These are phyloP conservation scores for Capsicum chinense DNA, from an alignment of 257 asterid genomes.

Conservation along the genomic window DNA sequence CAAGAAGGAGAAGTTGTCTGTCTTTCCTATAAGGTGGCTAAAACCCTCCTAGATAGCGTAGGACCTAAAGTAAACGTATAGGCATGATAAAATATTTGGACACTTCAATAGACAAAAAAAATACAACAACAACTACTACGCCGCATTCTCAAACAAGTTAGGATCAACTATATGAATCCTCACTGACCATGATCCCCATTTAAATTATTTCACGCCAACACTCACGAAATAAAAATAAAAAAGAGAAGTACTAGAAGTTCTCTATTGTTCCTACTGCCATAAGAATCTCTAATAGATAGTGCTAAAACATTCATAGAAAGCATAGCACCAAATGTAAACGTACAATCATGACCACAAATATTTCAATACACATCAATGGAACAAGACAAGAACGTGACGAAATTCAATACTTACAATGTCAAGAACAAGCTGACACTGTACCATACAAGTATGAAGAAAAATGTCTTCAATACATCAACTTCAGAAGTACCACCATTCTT, in stretches of 20 bases:
- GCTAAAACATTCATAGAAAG: background rate
- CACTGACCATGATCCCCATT: background rate
- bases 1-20: background rate
- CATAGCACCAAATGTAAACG: background rate
- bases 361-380: background rate
- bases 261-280: background rate
- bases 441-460: slow-evolving; percentile 86
- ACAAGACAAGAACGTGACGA: background rate
- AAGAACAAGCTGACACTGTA: slow-evolving; percentile 90
- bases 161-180: background rate
- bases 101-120: background rate
- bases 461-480: slow-evolving; percentile 75
- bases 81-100: background rate
- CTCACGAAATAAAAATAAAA: background rate
- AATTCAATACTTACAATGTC: slow-evolving; percentile 70
- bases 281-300: background rate
- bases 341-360: slow-evolving; percentile 2
- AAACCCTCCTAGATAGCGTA: background rate
- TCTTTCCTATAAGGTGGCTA: background rate
- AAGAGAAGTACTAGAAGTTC: background rate
- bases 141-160: background rate
- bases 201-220: background rate
- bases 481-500: slow-evolving; percentile 51
- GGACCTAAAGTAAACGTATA: background rate
- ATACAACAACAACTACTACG: no score